These are phyloP conservation scores for Phytophthora brassicae DNA, from an alignment of 352 stramenopile species.

Conservation along the genomic window DNA sequence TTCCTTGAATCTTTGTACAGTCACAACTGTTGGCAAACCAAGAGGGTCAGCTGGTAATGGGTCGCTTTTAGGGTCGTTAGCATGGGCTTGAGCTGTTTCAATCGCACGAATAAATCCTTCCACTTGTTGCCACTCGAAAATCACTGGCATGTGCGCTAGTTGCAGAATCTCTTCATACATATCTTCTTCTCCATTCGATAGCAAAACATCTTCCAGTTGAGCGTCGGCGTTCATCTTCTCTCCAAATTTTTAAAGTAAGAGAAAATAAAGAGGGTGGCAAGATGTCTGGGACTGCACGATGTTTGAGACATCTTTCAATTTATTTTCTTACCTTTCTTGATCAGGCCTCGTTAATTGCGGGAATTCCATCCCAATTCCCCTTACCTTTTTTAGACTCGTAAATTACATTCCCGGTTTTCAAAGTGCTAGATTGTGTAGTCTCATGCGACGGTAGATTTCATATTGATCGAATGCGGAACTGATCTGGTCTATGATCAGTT, in stretches of 20 bases:
- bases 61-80: background rate
- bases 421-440: no score
- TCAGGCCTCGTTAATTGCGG: no score
- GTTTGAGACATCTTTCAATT: background rate
- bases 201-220: slow-evolving; percentile 27
- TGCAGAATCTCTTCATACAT: slow-evolving; percentile 10
- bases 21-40: slow-evolving; percentile 18
- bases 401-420: no score
- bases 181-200: slow-evolving; percentile 12
- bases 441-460: no score
- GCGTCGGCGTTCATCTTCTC: slow-evolving; percentile 18
- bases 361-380: no score
- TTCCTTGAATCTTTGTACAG: slow-evolving; percentile 23
- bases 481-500: no score
- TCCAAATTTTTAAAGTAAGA: background rate
- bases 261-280: background rate
- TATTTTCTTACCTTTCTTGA: no score
- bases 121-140: slow-evolving; percentile 17
- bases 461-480: background rate
- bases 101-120: slow-evolving; percentile 20
- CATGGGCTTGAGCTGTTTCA: slow-evolving; percentile 18
- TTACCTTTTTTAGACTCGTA: no score
- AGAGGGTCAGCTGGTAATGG: slow-evolving; percentile 12
- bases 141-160: slow-evolving; percentile 13
- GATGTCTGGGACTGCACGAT: no score